Conservation (phyloP, 2,329 filamentous ascomycete species). For the Uncinocarpus reesii region DNA sequence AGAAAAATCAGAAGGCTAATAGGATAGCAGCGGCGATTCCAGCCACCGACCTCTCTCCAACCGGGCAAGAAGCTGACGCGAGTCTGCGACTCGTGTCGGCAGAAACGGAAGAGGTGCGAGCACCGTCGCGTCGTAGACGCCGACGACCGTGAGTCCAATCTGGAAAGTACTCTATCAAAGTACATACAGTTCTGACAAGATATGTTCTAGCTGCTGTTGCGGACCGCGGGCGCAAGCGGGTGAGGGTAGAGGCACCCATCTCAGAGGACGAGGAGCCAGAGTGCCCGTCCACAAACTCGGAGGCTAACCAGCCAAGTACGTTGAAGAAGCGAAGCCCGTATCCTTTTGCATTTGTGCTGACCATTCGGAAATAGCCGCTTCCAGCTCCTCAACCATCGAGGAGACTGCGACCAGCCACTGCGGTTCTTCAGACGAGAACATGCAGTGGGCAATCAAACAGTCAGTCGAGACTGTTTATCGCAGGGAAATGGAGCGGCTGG, state of each 20-base stretch:
- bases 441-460: constrained; percentile 21
- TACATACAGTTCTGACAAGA: neutral
- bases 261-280: constrained; percentile 5
- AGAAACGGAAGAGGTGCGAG: constrained; percentile 19
- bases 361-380: neutral
- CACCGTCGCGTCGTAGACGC: constrained; percentile 19
- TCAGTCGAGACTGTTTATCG: constrained; percentile 45
- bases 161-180: neutral
- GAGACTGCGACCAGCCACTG: constrained; percentile 5
- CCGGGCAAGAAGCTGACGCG: constrained; percentile 19
- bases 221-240: constrained; percentile 15
- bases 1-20: neutral
- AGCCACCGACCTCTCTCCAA: constrained; percentile 18
- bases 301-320: neutral
- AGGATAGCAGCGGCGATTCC: constrained; percentile 18
- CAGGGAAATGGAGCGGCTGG: constrained; percentile 47
- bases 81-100: constrained; percentile 19
- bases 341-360: neutral
- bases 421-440: constrained; percentile 14
- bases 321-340: neutral
- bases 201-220: constrained; percentile 4
- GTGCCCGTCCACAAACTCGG: neutral
- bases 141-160: constrained; percentile 17
- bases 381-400: neutral
- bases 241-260: constrained; percentile 2